A percentile compares a stretch with the other conserved stretches of the same genome.
These are phyloP conservation scores for Monosporascus ibericus DNA, from an alignment of 2,329 filamentous ascomycete genomes.

Conservation along the genomic window DNA sequence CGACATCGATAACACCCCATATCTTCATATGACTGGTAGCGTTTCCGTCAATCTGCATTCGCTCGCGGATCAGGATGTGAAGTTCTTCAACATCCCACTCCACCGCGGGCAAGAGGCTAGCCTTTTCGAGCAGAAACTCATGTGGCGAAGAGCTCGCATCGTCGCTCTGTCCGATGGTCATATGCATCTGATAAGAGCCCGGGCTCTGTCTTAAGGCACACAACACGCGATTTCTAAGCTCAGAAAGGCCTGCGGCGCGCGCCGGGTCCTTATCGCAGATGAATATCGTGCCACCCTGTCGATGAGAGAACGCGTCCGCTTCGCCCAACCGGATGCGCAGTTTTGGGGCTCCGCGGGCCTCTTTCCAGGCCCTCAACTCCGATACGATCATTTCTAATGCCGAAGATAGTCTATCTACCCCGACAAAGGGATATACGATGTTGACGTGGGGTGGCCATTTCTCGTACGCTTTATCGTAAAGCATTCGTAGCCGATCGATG, in stretches of 20 bases:
- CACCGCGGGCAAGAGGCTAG: conserved; percentile 38
- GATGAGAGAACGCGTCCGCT: conserved; percentile 42
- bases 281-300: conserved; percentile 44
- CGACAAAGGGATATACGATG: conserved; percentile 60
- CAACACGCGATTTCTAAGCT: conserved; percentile 31
- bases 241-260: conserved; percentile 16
- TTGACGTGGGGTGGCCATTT: conserved; percentile 65
- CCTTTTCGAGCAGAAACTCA: conserved; percentile 47
- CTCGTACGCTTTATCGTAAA: conserved; percentile 55
- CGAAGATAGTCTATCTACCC: conserved; percentile 35
- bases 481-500: conserved; percentile 49
- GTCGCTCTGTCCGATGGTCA: conserved; percentile 56
- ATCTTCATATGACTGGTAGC: conserved; percentile 45
- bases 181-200: conserved; percentile 38
- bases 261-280: conserved; percentile 27
- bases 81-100: conserved; percentile 44
- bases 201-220: conserved; percentile 27
- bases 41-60: conserved; percentile 20
- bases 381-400: conserved; percentile 36
- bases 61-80: conserved; percentile 47
- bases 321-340: conserved; percentile 30
- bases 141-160: conserved; percentile 38
- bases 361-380: conserved; percentile 19
- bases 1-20: conserved; percentile 45
- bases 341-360: conserved; percentile 1